A percentile compares a stretch with the other conserved stretches of the same genome.
Evolutionary conservation across 2,329 filamentous ascomycete species (phyloP).

Genomic region (Sporothrix euskadiensis): DNA sequence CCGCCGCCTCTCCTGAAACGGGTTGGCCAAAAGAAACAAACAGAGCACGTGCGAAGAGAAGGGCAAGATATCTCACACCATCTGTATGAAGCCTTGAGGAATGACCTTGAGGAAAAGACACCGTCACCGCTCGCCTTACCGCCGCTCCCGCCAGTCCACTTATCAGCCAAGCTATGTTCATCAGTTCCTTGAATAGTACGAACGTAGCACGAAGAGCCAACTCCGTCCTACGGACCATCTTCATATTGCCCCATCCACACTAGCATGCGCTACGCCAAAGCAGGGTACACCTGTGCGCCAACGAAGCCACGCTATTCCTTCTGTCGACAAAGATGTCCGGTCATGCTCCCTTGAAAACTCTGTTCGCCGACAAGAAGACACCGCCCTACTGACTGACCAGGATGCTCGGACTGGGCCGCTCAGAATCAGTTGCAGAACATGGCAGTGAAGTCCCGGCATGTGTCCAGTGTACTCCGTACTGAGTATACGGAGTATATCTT

Average conservation of each 20-base stretch:
- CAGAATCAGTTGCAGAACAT: background rate
- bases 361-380: background rate
- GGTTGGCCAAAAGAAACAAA: background rate
- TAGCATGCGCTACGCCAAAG: conserved; percentile 9
- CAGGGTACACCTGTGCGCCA: conserved; percentile 6
- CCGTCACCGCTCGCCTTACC: conserved; percentile 24
- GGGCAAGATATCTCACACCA: background rate
- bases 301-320: conserved; percentile 6
- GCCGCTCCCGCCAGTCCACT: conserved; percentile 24
- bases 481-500: background rate
- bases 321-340: background rate
- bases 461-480: background rate
- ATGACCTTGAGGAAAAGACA: background rate
- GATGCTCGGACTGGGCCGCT: conserved; percentile 12
- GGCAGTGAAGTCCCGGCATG: background rate
- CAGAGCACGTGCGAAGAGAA: background rate
- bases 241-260: conserved; percentile 13
- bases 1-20: background rate
- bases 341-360: background rate
- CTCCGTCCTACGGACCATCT: conserved; percentile 3
- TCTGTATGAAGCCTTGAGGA: background rate
- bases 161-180: background rate
- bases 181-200: background rate
- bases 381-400: background rate
- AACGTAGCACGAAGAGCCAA: background rate